Evolutionary conservation across 495 filamentous ascomycete species (phyloP), one percentile per base, ranked within the genome.

Genomic region (Penicillium nucicola): DNA sequence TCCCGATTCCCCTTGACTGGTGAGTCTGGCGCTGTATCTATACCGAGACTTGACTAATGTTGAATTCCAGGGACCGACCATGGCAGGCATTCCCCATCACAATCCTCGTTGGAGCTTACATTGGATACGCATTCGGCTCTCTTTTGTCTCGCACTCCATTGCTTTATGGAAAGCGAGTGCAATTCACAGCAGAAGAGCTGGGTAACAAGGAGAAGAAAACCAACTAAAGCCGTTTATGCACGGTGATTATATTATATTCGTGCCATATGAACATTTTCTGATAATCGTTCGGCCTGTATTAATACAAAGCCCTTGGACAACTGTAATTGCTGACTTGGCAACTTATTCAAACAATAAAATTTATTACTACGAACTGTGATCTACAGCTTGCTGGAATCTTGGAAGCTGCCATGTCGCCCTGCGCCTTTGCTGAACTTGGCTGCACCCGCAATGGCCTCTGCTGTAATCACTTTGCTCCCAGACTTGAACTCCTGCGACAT

Each of bases 81-180:
- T 98, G 93, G 93, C 93, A 98, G 78, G 89, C 87, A 65, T 98
- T 90, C 85, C 93, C 93, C 2, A 87, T 97, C 28, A 97, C 93
- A 0, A 88, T 98, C 45, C 61, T 91, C 2, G 77, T 76, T 1
- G 88, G 88, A 8, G 83, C 82, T 10, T 90, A 89, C 69, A 57
- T 82, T 15, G 88, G 88, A 4, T 87, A 77, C 66, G 75, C 72
- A 4, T 47, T 84, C 18, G 86, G 88, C 11, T 83, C 84, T 48
- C 55, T 83, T 46, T 53, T 78, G 5, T 84, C 85, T 15, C 76
- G 79, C n/a, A 74, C 74, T 33, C 62, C 65, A 6, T 44, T 81
- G 31, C 53, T 84, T 37, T 84, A 75, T 55, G 87, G 87, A 36
- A 84, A 79, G 69, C 76, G 75, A 55, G 76, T 91, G 31, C 68